phyloP scores from a whole-genome alignment of 2,329 filamentous ascomycete species.

The Aspergillus floridensis region DNA sequence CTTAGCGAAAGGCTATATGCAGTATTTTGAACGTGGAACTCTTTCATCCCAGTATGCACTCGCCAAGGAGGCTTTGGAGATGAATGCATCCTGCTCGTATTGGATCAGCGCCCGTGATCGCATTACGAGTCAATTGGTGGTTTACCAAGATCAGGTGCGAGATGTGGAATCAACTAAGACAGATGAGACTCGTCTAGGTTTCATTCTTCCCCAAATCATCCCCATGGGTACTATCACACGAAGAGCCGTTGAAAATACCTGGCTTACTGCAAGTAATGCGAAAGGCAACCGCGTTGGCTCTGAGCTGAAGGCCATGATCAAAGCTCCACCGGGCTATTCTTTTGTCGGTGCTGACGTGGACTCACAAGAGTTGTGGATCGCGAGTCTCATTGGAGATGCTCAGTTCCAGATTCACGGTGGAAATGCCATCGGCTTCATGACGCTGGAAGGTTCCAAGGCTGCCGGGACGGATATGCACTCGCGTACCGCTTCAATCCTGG shows the following conservation, averaged over 20 bases:
- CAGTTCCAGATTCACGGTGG: constrained; percentile 94
- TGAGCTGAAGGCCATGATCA: constrained; percentile 95
- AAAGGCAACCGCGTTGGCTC: constrained; percentile 95
- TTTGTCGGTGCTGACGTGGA: constrained; percentile 98
- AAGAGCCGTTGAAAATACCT: constrained; percentile 93
- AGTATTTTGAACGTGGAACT: constrained; percentile 86
- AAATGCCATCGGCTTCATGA: constrained; percentile 99
- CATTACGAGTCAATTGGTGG: constrained; percentile 92
- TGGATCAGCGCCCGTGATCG: constrained; percentile 96
- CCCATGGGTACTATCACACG: constrained; percentile 98
- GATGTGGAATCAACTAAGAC: constrained; percentile 16
- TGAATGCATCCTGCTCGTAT: constrained; percentile 98
- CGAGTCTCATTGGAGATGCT: constrained; percentile 88
- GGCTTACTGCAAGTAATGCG: constrained; percentile 96
- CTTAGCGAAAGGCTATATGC: constrained; percentile 83
- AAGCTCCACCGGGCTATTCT: constrained; percentile 81
- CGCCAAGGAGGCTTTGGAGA: constrained; percentile 91
- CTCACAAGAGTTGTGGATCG: constrained; percentile 97
- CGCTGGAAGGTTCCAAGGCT: constrained; percentile 89
- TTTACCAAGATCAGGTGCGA: constrained; percentile 68
- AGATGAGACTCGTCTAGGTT: constrained; percentile 58
- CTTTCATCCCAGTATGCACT: constrained; percentile 84
- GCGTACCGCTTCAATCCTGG: constrained; percentile 84
- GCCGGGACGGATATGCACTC: constrained; percentile 93
- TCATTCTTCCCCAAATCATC: constrained; percentile 91